phyloP scores from a whole-genome alignment of 2,329 filamentous ascomycete genomes.

The Colletotrichum spaethianum region DNA sequence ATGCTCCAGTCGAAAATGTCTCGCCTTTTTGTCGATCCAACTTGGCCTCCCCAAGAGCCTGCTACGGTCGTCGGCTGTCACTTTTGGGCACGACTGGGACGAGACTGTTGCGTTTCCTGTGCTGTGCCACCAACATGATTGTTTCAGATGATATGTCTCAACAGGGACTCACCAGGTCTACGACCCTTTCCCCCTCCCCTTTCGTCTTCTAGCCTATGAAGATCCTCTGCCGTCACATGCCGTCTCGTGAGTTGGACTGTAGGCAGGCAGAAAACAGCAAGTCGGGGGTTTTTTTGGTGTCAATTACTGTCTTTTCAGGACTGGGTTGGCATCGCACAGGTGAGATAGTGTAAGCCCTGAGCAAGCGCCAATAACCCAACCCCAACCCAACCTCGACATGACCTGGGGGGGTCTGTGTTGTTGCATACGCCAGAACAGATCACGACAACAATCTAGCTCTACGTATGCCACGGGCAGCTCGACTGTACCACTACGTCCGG shows the following conservation, averaged over 20 bases:
- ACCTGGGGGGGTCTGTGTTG: neutral
- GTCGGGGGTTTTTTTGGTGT: neutral
- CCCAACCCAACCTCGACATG: neutral
- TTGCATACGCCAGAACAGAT: conserved; percentile 5
- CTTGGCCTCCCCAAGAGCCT: neutral
- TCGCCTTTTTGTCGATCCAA: conserved; percentile 8
- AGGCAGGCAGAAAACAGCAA: neutral
- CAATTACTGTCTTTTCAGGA: too few species aligned
- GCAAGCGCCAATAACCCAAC: neutral
- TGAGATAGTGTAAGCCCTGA: too few species aligned
- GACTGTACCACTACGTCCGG: neutral
- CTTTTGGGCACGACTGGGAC: too few species aligned
- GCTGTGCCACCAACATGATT: neutral
- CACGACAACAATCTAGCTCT: conserved; percentile 1
- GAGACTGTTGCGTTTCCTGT: neutral
- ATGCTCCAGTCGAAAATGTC: conserved; percentile 8
- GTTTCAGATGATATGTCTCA: conserved; percentile 16
- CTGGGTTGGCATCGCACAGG: too few species aligned
- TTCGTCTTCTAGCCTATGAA: neutral
- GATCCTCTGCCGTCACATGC: neutral
- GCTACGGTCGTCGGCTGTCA: neutral
- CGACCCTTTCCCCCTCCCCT: neutral
- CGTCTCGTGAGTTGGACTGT: neutral
- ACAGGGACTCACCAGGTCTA: neutral
- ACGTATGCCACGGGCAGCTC: neutral